Evolutionary conservation across 352 stramenopile genomes (phyloP).

Genomic region (Globisporangium parvum): DNA sequence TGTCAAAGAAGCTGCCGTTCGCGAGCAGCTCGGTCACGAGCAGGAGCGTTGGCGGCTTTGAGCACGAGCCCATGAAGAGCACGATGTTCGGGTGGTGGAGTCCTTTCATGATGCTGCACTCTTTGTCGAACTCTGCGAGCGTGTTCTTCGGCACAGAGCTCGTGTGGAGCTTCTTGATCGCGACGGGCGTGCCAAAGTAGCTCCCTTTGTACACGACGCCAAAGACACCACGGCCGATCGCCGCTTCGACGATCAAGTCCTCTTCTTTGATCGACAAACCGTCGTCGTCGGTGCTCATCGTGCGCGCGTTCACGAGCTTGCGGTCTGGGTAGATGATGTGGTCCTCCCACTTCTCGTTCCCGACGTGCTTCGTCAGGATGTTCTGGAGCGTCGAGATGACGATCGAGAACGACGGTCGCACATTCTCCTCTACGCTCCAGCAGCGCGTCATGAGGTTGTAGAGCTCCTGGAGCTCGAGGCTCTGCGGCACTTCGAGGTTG

Average conservation of each 20-base stretch:
- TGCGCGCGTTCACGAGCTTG: slow-evolving; percentile 56
- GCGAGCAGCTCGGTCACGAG: slow-evolving; percentile 93
- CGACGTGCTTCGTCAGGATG: slow-evolving; percentile 62
- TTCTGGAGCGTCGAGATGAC: slow-evolving; percentile 75
- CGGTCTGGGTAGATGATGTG: slow-evolving; percentile 79
- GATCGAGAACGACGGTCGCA: slow-evolving; percentile 73
- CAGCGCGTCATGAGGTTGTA: slow-evolving; percentile 68
- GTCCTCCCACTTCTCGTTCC: slow-evolving; percentile 78
- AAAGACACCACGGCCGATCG: slow-evolving; percentile 75
- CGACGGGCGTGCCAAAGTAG: slow-evolving; percentile 79
- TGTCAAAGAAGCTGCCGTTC: slow-evolving; percentile 85
- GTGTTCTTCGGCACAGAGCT: slow-evolving; percentile 79
- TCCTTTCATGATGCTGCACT: slow-evolving; percentile 82
- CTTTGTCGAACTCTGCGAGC: slow-evolving; percentile 76
- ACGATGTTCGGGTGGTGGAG: slow-evolving; percentile 97
- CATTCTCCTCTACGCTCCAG: slow-evolving; percentile 64
- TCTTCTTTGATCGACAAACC: slow-evolving; percentile 76
- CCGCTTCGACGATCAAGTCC: slow-evolving; percentile 59
- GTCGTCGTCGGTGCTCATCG: slow-evolving; percentile 42
- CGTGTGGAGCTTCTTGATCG: slow-evolving; percentile 82
- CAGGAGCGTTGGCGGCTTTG: slow-evolving; percentile 93
- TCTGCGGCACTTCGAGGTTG: slow-evolving; percentile 38
- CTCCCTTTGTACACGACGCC: slow-evolving; percentile 78
- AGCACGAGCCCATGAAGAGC: slow-evolving; percentile 96
- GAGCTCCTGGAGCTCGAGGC: slow-evolving; percentile 56